Percentiles rank a stretch among this genome's conserved stretches.
Conservation (phyloP, 306 rosid species). For the Quercus robur region DNA sequence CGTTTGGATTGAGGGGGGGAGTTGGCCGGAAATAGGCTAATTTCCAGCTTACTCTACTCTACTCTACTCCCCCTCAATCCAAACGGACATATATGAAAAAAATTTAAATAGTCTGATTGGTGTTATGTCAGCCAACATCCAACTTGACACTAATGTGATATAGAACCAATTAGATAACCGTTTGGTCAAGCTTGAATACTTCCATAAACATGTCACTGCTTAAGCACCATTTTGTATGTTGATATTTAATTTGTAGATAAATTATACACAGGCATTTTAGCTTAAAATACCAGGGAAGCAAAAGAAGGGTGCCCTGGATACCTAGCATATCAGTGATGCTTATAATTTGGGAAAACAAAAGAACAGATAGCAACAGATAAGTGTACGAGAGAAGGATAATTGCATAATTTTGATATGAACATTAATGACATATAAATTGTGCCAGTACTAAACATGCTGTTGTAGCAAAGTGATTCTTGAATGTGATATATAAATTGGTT, state of each 20-base stretch:
- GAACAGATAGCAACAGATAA: not conserved
- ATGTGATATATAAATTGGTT: not conserved
- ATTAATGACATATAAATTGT: not conserved
- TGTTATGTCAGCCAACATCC: not conserved
- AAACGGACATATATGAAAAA: not conserved
- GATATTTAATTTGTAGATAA: not conserved
- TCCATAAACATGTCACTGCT: not conserved
- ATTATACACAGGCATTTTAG: not conserved
- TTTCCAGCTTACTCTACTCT: no score
- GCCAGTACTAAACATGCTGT: not conserved
- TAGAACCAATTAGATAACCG: not conserved
- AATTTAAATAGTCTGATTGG: not conserved
- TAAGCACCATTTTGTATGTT: not conserved
- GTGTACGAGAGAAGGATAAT: not conserved
- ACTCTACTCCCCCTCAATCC: no score
- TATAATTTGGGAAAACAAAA: not conserved
- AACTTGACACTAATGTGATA: not conserved
- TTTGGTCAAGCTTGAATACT: not conserved
- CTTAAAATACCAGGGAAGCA: not conserved
- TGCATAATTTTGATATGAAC: not conserved
- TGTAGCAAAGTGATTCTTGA: not conserved
- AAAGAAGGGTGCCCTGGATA: not conserved
- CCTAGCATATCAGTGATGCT: not conserved
- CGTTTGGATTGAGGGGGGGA: no score
- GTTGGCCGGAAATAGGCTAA: no score